These are phyloP conservation scores for Colletotrichum truncatum DNA, from an alignment of 2,329 filamentous ascomycete species.

Conservation along the genomic window DNA sequence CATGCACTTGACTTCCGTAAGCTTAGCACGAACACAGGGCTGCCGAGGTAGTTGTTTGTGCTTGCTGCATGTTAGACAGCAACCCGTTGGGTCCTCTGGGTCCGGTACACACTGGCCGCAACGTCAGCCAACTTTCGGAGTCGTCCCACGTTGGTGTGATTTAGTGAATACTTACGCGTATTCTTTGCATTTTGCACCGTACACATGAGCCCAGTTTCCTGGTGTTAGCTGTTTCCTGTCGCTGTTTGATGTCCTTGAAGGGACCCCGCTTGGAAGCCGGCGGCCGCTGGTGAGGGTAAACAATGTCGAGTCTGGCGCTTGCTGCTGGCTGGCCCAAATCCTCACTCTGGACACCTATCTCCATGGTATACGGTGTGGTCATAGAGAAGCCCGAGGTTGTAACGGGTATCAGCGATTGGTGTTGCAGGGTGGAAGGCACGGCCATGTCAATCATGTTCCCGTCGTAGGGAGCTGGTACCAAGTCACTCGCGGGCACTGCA, in stretches of 20 bases:
- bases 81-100: slow-evolving; percentile 53
- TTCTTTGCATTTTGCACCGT: slow-evolving; percentile 69
- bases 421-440: slow-evolving; percentile 4
- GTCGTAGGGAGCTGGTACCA: slow-evolving; percentile 3
- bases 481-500: neutral
- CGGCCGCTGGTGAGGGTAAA: slow-evolving; percentile 45
- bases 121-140: too few relatives aligned
- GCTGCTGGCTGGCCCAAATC: neutral
- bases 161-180: slow-evolving; percentile 66
- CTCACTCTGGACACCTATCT: slow-evolving; percentile 30
- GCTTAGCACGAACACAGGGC: slow-evolving; percentile 68
- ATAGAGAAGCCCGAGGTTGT: neutral
- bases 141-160: too few relatives aligned
- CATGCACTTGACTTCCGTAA: slow-evolving; percentile 66
- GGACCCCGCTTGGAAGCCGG: slow-evolving; percentile 57
- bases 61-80: slow-evolving; percentile 64
- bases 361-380: slow-evolving; percentile 20
- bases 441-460: slow-evolving; percentile 10
- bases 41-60: slow-evolving; percentile 54
- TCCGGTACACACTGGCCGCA: slow-evolving; percentile 61
- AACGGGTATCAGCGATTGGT: neutral
- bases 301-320: slow-evolving; percentile 39
- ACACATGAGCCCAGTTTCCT: slow-evolving; percentile 68
- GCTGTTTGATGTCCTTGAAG: slow-evolving; percentile 61
- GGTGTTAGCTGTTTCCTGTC: slow-evolving; percentile 65